Base-by-base conservation (phyloP, 1,284 basidiomycete genomes). In the Marasmius tenuissimus region DNA sequence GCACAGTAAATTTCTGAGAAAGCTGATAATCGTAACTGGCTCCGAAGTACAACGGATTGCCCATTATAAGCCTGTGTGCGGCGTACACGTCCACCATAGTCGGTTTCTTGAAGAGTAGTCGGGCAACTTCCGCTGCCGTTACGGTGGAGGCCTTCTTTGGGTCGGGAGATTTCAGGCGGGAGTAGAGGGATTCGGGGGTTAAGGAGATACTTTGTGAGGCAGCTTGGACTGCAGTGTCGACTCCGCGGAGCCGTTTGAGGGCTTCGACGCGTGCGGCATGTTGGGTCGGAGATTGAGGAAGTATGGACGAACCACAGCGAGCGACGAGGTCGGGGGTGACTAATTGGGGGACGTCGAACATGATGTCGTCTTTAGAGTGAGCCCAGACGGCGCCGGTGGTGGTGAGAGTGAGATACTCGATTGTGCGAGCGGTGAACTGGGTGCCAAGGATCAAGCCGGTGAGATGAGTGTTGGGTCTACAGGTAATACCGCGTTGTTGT, bases 31-130 rank as follows among this genome's bases (percentile, higher is more conserved):
- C 72, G 22, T 78, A 73, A 57, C 87, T 81, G 0, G 88, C 85
- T 20, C 91, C 71, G 67, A 93, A 98, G 53, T 88, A 76, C 18
- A 83, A 69, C 0, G 86, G 72, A 12, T 84, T 76, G 9, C 78
- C 73, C 86, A 97, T 91, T 64, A 98, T 76, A 63, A 88, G 82
- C 60, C 83, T 82, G 74, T 97, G 94, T 0, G 89, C 81, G 0
- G 91, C 93, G 83, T 69, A 42, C 42, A 76, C 73, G 57, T 81
- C 67, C 52, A 78, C 68, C 48, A 49, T 49, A 16, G 73, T 70
- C 47, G 77, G 71, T 14, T 72, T 69, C 11, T 64, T 62, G n/a
- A 64, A 68, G 3, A 67, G 64, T 7, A 84, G 68, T 14, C 73
- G 66, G 4, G 84, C 81, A n/a, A 82, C 83, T 50, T 87, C 78